Conservation (phyloP, 2,329 filamentous ascomycete species). For the Venturia asperata region DNA sequence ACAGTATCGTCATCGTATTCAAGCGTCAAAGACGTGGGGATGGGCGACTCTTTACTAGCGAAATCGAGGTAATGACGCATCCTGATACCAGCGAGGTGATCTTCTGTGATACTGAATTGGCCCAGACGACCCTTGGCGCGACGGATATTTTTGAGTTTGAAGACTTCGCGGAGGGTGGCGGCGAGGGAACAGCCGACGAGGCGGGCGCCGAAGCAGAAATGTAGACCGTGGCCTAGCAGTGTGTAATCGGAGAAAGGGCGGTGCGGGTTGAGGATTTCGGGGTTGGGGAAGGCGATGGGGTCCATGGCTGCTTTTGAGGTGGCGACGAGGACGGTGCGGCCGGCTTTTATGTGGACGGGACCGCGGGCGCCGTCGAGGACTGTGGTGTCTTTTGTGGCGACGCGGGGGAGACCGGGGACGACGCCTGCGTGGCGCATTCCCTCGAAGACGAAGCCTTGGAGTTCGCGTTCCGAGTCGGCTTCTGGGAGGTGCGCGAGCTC, state of each 20-base stretch:
- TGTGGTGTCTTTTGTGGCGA: slow-evolving; percentile 40
- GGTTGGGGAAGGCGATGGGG: slow-evolving; percentile 35
- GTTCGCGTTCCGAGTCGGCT: slow-evolving; percentile 38
- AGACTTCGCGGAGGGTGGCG: slow-evolving; percentile 39
- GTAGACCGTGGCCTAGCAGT: slow-evolving; percentile 36
- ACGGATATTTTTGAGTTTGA: slow-evolving; percentile 39
- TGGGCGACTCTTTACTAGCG: slow-evolving; percentile 41
- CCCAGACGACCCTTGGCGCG: slow-evolving; percentile 34
- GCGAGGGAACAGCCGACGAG: slow-evolving; percentile 36
- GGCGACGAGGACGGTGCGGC: slow-evolving; percentile 38
- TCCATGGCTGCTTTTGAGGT: slow-evolving; percentile 40
- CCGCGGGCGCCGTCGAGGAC: slow-evolving; percentile 45
- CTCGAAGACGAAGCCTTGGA: slow-evolving; percentile 49
- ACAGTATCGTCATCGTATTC: slow-evolving; percentile 33
- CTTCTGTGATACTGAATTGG: slow-evolving; percentile 38
- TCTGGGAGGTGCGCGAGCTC: slow-evolving; percentile 41
- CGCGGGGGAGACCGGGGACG: slow-evolving; percentile 46
- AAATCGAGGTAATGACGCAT: slow-evolving; percentile 45
- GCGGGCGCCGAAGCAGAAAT: slow-evolving; percentile 37
- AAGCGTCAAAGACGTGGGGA: slow-evolving; percentile 38
- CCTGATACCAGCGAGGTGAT: slow-evolving; percentile 42
- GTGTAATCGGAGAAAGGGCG: slow-evolving; percentile 36
- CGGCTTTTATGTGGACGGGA: slow-evolving; percentile 39
- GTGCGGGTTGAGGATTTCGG: slow-evolving; percentile 39
- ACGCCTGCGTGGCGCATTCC: slow-evolving; percentile 49